phyloP scores from a whole-genome alignment of 2,329 filamentous ascomycete species.

The Penicillium sp. region DNA sequence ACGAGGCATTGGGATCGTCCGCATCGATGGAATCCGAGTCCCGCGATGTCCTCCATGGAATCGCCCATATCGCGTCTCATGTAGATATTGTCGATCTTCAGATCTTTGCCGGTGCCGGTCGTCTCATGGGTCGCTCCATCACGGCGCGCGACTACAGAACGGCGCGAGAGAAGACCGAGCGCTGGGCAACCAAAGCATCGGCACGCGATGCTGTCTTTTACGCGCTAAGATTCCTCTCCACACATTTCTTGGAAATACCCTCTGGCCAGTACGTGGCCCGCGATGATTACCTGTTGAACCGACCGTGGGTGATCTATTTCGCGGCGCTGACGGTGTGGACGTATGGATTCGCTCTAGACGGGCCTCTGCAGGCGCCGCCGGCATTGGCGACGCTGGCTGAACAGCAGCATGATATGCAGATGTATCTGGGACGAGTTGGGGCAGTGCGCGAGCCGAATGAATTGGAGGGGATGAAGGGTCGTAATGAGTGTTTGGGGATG shows the following conservation, averaged over 20 bases:
- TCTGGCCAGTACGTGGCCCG: slow-evolving; percentile 65
- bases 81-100: slow-evolving; percentile 97
- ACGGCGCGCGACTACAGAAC: slow-evolving; percentile 73
- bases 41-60: slow-evolving; percentile 80
- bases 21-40: slow-evolving; percentile 68
- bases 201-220: slow-evolving; percentile 91
- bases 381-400: slow-evolving; percentile 58
- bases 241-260: slow-evolving; percentile 59
- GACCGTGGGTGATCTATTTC: slow-evolving; percentile 94
- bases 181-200: slow-evolving; percentile 82
- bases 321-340: slow-evolving; percentile 89
- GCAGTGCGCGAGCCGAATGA: slow-evolving; percentile 70
- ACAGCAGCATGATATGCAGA: slow-evolving; percentile 70
- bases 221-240: slow-evolving; percentile 78
- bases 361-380: slow-evolving; percentile 55
- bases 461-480: slow-evolving; percentile 64
- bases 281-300: slow-evolving; percentile 82
- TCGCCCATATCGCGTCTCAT: slow-evolving; percentile 97
- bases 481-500: slow-evolving; percentile 78
- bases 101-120: slow-evolving; percentile 83
- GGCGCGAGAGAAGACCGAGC: slow-evolving; percentile 71
- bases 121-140: slow-evolving; percentile 79
- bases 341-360: slow-evolving; percentile 87
- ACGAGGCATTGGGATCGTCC: slow-evolving; percentile 66
- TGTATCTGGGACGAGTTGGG: slow-evolving; percentile 68